These are phyloP conservation scores for Corymbia calophylla DNA, from an alignment of 441 rosid species.

Conservation along the genomic window DNA sequence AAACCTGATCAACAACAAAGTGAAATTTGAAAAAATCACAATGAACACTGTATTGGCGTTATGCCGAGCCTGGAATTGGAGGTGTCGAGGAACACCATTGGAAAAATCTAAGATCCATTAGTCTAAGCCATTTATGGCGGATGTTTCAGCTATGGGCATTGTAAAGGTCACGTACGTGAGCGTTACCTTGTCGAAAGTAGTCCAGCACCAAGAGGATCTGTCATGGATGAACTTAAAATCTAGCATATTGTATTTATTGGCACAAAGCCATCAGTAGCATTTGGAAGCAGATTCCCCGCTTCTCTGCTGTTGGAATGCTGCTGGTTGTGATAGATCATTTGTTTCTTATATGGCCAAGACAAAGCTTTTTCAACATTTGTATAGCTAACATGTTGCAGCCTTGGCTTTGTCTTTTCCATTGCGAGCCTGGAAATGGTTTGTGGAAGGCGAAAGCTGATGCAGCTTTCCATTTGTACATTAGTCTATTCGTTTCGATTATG, in stretches of 20 bases:
- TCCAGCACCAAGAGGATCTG: not conserved
- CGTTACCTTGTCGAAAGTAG: not conserved
- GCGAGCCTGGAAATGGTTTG: conserved; percentile 68
- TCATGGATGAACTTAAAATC: not conserved
- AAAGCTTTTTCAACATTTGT: not conserved
- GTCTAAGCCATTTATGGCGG: too few species aligned
- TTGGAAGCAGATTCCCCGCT: not conserved
- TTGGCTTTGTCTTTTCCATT: conserved; percentile 49
- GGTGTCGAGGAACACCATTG: not conserved
- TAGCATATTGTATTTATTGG: accelerated
- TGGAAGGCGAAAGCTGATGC: conserved; percentile 88
- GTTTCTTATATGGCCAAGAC: not conserved
- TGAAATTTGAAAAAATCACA: not conserved
- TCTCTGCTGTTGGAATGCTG: not conserved
- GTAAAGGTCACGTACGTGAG: not conserved
- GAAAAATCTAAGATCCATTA: too few species aligned
- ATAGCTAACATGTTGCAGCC: conserved; percentile 46
- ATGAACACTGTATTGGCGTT: not conserved
- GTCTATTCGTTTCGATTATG: not conserved
- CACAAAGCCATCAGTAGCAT: not conserved
- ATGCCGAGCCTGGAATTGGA: not conserved
- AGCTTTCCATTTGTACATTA: conserved; percentile 34
- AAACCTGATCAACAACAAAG: not conserved
- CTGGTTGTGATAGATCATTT: not conserved
- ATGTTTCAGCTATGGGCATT: too few species aligned